Percentiles rank a stretch among this genome's conserved stretches.
Evolutionary conservation across 306 rosid species (phyloP).

Genomic region (Prosopis cineraria): DNA sequence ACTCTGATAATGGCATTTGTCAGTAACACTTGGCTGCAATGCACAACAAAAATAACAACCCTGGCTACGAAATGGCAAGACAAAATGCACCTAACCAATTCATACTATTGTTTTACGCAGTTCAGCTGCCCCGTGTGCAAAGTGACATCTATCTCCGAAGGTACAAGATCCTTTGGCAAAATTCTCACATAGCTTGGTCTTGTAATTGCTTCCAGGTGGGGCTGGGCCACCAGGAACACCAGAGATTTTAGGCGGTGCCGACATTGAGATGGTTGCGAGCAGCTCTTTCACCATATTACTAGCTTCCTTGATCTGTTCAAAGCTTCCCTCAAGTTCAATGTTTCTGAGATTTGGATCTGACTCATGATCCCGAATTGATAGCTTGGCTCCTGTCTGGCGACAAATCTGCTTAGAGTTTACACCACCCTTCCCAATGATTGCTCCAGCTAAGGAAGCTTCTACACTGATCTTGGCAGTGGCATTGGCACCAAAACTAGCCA

Average conservation of each 20-base stretch:
- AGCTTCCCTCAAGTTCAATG: constrained; percentile 93
- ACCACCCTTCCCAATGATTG: constrained; percentile 96
- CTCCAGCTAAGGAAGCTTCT: constrained; percentile 93
- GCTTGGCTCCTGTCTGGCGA: constrained; percentile 97
- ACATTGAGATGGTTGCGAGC: constrained; percentile 56
- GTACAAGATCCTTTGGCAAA: constrained; percentile 91
- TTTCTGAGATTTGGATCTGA: constrained; percentile 75
- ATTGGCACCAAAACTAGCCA: constrained; percentile 81
- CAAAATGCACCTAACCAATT: constrained; percentile 27
- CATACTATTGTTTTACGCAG: constrained; percentile 67
- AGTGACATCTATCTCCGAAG: constrained; percentile 95
- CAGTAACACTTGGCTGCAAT: constrained; percentile 45
- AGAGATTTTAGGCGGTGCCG: constrained; percentile 59
- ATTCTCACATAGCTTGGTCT: constrained; percentile 90
- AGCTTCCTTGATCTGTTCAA: constrained; percentile 92
- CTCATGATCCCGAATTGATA: constrained; percentile 87
- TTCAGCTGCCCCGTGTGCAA: constrained; percentile 87
- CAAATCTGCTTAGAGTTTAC: constrained; percentile 94
- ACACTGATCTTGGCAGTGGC: constrained; percentile 96
- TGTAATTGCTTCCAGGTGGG: constrained; percentile 63
- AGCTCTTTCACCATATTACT: constrained; percentile 85
- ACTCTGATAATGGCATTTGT: constrained; percentile 41
- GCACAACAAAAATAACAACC: constrained; percentile 41
- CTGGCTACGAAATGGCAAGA: constrained; percentile 36
- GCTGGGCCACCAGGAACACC: constrained; percentile 58